Evolutionary conservation across 305 asterid species (phyloP).

Genomic region (Vinca major): DNA sequence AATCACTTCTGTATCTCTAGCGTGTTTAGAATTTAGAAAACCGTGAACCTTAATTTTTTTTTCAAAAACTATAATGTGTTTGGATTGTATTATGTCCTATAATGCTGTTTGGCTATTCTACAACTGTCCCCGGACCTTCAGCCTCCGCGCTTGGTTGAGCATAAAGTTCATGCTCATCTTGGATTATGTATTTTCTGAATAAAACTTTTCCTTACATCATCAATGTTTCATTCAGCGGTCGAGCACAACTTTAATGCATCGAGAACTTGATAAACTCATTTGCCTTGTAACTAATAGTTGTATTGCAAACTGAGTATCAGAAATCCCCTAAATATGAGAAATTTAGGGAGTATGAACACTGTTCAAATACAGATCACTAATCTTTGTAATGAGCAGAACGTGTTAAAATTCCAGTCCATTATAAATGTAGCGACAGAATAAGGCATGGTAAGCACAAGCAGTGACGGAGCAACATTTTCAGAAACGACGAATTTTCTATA

Average conservation of each 20-base stretch:
- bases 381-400: neutral
- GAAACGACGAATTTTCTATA: no score
- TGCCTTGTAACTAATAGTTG: neutral
- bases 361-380: neutral
- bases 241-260: neutral
- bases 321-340: neutral
- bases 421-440: neutral
- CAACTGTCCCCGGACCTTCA: no score
- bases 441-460: neutral
- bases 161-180: no score
- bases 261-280: neutral
- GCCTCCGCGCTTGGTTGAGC: no score
- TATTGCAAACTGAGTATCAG: neutral
- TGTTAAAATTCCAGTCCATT: neutral
- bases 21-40: neutral
- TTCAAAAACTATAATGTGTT: no score
- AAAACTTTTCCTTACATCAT: neutral
- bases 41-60: neutral
- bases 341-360: neutral
- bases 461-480: no score
- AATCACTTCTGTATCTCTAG: neutral
- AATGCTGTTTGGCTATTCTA: no score
- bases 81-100: no score
- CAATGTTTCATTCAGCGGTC: neutral
- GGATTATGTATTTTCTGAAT: no score